Evolutionary conservation across 164 flowering plant genomes (phyloP).

Genomic region (Magnolia kwangsiensis): DNA sequence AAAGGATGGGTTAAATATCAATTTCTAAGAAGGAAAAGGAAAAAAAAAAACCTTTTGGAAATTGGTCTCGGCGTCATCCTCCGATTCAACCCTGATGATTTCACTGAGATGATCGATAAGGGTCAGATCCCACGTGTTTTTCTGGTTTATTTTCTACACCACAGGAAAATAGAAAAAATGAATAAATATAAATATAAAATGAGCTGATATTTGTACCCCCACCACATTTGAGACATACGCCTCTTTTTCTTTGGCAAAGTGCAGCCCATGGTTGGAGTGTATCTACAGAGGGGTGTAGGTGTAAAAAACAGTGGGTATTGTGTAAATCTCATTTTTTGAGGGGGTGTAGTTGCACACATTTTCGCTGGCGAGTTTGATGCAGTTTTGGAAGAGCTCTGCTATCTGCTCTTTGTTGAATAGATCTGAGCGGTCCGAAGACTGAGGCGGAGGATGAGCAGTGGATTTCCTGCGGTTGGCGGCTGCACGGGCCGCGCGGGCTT

Average conservation of each 20-base stretch:
- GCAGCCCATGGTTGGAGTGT: no score
- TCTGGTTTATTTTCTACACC: constrained; percentile 89
- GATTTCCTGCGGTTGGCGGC: constrained; percentile 72
- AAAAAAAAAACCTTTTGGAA: constrained; percentile 67
- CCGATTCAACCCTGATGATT: constrained; percentile 73
- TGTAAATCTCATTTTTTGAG: neutral
- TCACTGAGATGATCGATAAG: constrained; percentile 85
- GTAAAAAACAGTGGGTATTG: neutral
- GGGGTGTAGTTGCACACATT: constrained; percentile 45
- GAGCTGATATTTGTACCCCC: neutral
- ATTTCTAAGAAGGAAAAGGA: neutral
- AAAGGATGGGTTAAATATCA: neutral
- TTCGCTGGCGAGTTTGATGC: constrained; percentile 96
- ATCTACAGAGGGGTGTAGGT: neutral
- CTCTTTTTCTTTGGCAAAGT: no score
- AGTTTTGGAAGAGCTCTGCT: constrained; percentile 72
- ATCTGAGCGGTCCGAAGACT: constrained; percentile 16
- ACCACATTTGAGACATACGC: no score
- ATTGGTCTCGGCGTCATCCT: constrained; percentile 74
- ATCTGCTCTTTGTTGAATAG: constrained; percentile 63
- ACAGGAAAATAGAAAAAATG: neutral
- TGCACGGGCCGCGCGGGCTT: constrained; percentile 90
- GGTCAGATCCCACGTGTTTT: constrained; percentile 91
- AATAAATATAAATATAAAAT: neutral
- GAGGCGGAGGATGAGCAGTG: constrained; percentile 22